Evolutionary conservation across 305 asterid genomes (phyloP), one percentile per base, ranked within the genome.

Genomic region (Fraxinus platypoda): DNA sequence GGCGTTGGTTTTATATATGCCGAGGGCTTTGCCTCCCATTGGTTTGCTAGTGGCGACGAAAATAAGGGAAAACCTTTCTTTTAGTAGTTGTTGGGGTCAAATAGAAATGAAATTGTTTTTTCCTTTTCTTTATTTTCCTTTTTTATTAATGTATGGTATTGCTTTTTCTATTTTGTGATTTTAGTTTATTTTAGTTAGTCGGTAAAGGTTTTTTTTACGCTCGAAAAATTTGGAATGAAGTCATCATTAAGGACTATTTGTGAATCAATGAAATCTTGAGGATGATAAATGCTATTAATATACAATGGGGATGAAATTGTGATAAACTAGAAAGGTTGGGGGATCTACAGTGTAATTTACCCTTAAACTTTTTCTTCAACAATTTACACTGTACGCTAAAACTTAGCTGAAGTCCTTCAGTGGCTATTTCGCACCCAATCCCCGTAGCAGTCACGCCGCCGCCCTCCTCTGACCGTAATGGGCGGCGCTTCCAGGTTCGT

Each of bases 401-500:
- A 28, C 75, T 2, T 31, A 31, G 12, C 43, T 13, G n/a, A 70
- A 70, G 73, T 26, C 11, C 13, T 4, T 6, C 43, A 31, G 25
- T 31, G 1, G 43, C 43, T 30, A 17, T 31, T 8, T 31, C 8
- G 75, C 75, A 30, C 8, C 12, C 37, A 26, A 31, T 15, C 23
- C 41, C 43, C 1, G 13, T 31, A 3, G 11, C 75, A 66, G 74
- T 66, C 21, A 3, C 41, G 21, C 34, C 81, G 34, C 88, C 80
- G 68, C 84, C 54, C 78, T 78, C 76, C 38, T 25, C 90, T 77
- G 82, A 15, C 87, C 87, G 82, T 23, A 64, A 92, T 91, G 95
- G 89, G 93, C 87, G 94, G 95, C 91, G 93, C 95, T 23, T 87
- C 91, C 82, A 89, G 92, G 89, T 87, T 93, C 79, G 83, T 89